Conservation (phyloP, 192 early-diverging fungal species). For the Borealophlyctis nickersoniae region DNA sequence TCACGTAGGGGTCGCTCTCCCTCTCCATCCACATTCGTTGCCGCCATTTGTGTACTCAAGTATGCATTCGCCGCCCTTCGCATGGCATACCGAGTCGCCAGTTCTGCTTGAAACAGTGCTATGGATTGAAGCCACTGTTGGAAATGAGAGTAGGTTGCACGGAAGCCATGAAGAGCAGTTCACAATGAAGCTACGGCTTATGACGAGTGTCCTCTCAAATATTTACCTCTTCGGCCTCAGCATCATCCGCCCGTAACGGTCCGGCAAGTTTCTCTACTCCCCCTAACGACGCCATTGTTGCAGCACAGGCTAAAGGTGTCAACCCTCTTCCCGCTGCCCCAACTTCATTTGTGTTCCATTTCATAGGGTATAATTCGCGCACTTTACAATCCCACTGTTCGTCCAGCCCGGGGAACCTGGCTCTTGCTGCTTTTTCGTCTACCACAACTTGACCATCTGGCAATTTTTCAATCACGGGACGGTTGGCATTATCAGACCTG, state of each 20-base stretch:
- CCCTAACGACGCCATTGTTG: not conserved
- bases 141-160: not conserved
- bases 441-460: not conserved
- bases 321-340: not conserved
- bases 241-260: conserved; percentile 3
- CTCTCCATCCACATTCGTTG: not conserved
- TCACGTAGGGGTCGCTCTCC: no score
- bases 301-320: not conserved
- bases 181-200: not conserved
- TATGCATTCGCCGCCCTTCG: conserved; percentile 11
- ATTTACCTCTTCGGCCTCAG: conserved; percentile 16
- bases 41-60: not conserved
- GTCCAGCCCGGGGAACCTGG: not conserved
- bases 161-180: not conserved
- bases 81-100: conserved; percentile 14
- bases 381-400: not conserved
- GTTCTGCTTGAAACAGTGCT: conserved; percentile 21
- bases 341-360: no score
- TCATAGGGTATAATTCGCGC: not conserved
- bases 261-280: not conserved
- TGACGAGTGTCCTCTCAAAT: not conserved
- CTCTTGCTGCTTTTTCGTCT: not conserved
- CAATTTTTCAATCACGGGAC: not conserved
- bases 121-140: conserved; percentile 33
- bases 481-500: not conserved